Conservation (phyloP, 345 rosid genomes). For the Salix koriyanagi region DNA sequence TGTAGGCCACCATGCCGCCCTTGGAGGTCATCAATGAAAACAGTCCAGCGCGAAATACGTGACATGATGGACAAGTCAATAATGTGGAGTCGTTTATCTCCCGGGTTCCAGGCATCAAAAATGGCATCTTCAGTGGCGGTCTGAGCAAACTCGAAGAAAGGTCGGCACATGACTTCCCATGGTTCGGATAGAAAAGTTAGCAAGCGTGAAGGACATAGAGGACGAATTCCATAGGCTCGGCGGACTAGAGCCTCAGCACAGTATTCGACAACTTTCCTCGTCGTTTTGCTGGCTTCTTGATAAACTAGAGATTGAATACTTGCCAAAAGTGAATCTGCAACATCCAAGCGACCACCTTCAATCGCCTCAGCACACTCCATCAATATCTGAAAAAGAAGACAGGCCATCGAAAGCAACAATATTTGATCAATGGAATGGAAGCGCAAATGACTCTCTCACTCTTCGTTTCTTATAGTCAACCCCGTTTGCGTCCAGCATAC, state of each 20-base stretch:
- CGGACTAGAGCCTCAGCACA: background rate
- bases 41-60: background rate
- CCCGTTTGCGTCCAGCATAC: too few species aligned
- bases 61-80: background rate
- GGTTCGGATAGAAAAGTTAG: rapidly evolving
- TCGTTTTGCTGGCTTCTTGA: background rate
- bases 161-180: rapidly evolving
- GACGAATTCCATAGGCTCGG: background rate
- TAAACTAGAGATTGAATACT: background rate
- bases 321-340: background rate
- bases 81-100: background rate
- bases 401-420: too few species aligned
- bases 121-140: background rate
- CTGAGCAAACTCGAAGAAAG: rapidly evolving
- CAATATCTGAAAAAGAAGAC: too few species aligned
- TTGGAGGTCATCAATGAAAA: rapidly evolving
- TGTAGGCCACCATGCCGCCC: background rate
- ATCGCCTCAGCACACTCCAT: too few species aligned
- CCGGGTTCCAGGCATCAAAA: rapidly evolving
- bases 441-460: too few species aligned
- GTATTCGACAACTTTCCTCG: background rate
- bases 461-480: too few species aligned
- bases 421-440: too few species aligned
- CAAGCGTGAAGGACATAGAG: background rate
- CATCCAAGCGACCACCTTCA: too few species aligned